Conservation (phyloP, 192 early-diverging fungal species). For the Ramicandelaber brevisporus region DNA sequence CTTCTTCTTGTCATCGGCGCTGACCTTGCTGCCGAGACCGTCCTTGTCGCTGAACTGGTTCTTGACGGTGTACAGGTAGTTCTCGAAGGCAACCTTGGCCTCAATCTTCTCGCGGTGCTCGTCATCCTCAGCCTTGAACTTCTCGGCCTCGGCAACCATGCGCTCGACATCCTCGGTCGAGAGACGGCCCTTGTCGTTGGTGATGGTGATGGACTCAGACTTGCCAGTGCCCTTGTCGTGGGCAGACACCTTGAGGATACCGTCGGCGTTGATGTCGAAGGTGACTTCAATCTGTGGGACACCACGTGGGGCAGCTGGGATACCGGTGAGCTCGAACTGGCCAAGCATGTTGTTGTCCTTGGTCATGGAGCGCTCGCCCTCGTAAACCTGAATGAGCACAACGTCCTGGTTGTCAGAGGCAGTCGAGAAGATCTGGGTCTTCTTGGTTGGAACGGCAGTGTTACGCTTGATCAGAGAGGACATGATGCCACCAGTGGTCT, state of each 20-base stretch:
- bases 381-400: conserved; percentile 89
- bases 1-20: conserved; percentile 69
- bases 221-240: conserved; percentile 92
- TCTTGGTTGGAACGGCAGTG: conserved; percentile 87
- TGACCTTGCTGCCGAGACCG: conserved; percentile 63
- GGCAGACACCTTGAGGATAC: conserved; percentile 80
- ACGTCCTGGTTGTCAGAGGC: conserved; percentile 91
- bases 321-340: conserved; percentile 88
- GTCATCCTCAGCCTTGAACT: conserved; percentile 77
- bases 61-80: conserved; percentile 78
- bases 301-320: conserved; percentile 84
- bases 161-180: conserved; percentile 89
- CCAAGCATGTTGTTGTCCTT: conserved; percentile 97
- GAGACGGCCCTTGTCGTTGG: conserved; percentile 89
- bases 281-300: conserved; percentile 95
- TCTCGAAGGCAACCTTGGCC: conserved; percentile 73
- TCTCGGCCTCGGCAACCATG: conserved; percentile 88
- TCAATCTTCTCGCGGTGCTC: conserved; percentile 62
- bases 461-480: conserved; percentile 84
- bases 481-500: conserved; percentile 95
- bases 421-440: conserved; percentile 95
- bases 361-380: conserved; percentile 89
- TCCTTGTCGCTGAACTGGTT: conserved; percentile 62
- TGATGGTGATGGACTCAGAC: conserved; percentile 88
- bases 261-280: conserved; percentile 87